phyloP scores from a whole-genome alignment of 2,329 filamentous ascomycete genomes.

The Cladosporium sp. region DNA sequence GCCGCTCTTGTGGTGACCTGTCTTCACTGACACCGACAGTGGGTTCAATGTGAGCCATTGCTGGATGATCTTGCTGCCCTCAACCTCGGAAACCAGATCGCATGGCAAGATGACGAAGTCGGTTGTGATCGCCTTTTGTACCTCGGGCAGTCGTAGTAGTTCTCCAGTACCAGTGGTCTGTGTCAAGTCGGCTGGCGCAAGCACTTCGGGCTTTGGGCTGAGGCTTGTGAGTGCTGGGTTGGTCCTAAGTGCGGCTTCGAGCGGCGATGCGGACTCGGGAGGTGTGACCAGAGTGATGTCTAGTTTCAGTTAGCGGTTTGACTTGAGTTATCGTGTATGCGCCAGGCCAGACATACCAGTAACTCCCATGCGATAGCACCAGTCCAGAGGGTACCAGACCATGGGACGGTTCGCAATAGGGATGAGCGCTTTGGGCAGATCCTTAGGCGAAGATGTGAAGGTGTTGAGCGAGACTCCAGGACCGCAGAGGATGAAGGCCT shows the following conservation, averaged over 20 bases:
- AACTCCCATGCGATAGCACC: constrained; percentile 79
- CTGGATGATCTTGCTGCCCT: constrained; percentile 79
- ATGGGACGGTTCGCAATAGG: constrained; percentile 84
- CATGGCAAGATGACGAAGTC: constrained; percentile 93
- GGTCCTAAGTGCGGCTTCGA: constrained; percentile 71
- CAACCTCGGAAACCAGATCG: constrained; percentile 87
- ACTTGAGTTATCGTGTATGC: neutral
- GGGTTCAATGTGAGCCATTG: constrained; percentile 81
- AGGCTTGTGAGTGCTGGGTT: constrained; percentile 76
- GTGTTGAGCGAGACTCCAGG: constrained; percentile 80
- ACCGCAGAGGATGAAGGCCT: constrained; percentile 80
- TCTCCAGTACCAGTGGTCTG: constrained; percentile 88
- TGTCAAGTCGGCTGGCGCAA: constrained; percentile 74
- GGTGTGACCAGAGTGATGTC: constrained; percentile 61
- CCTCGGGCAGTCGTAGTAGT: constrained; percentile 79
- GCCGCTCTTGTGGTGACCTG: constrained; percentile 69
- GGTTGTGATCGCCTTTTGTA: constrained; percentile 73
- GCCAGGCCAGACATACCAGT: constrained; percentile 54
- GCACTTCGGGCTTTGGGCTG: constrained; percentile 70
- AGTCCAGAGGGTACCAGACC: constrained; percentile 88
- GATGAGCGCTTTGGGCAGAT: constrained; percentile 78
- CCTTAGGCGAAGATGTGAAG: constrained; percentile 77
- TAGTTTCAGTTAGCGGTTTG: constrained; percentile 23
- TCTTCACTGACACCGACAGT: constrained; percentile 55
- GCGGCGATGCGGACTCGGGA: constrained; percentile 61